These are phyloP conservation scores for Aspergillus conjunctus DNA, from an alignment of 495 filamentous ascomycete species.

Conservation along the genomic window DNA sequence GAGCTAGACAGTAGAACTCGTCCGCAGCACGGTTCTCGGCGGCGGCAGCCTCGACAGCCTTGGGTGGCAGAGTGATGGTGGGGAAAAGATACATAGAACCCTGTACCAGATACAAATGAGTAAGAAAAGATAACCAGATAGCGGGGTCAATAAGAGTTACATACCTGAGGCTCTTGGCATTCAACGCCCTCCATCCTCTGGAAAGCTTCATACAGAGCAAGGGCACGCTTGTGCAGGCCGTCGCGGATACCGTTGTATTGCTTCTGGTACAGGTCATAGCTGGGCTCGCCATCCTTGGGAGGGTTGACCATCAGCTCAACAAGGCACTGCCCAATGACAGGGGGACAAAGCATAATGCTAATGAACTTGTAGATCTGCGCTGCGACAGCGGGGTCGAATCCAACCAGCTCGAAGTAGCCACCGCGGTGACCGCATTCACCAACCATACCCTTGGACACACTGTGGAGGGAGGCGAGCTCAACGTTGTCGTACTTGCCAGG, in stretches of 20 bases:
- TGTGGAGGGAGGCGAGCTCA: slow-evolving; percentile 85
- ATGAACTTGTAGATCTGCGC: slow-evolving; percentile 98
- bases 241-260: slow-evolving; percentile 82
- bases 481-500: slow-evolving; percentile 78
- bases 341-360: slow-evolving; percentile 91
- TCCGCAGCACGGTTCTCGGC: slow-evolving; percentile 75
- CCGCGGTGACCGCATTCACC: slow-evolving; percentile 97
- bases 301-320: slow-evolving; percentile 98
- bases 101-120: slow-evolving; percentile 40
- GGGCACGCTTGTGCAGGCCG: slow-evolving; percentile 74
- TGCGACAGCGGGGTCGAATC: slow-evolving; percentile 81
- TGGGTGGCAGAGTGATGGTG: slow-evolving; percentile 74
- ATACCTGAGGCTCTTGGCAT: slow-evolving; percentile 74
- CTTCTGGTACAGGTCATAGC: slow-evolving; percentile 74
- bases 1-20: slow-evolving; percentile 87
- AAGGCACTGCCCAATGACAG: slow-evolving; percentile 92
- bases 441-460: slow-evolving; percentile 94
- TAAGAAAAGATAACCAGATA: slow-evolving; percentile 1
- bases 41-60: slow-evolving; percentile 73
- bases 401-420: slow-evolving; percentile 92
- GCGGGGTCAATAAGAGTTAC: slow-evolving; percentile 9
- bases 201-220: slow-evolving; percentile 86
- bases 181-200: slow-evolving; percentile 92
- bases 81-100: slow-evolving; percentile 99
- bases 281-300: slow-evolving; percentile 76